phyloP scores from a whole-genome alignment of 305 asterid species.

The Plantago coronopus region DNA sequence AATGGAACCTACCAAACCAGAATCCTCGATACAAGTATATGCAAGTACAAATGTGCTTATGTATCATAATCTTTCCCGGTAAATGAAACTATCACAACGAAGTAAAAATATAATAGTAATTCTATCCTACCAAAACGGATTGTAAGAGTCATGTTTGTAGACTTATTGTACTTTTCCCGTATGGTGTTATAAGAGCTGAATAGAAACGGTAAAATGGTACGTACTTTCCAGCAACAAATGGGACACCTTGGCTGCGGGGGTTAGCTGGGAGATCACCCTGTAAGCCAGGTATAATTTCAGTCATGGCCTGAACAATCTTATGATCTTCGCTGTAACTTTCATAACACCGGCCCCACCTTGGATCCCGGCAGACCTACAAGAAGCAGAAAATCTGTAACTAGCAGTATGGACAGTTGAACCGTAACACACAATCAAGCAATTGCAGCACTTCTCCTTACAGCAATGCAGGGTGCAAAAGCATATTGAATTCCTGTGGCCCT shows the following conservation, averaged over 20 bases:
- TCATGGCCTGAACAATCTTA: conserved; percentile 38
- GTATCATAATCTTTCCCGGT: no score
- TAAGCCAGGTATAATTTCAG: conserved; percentile 43
- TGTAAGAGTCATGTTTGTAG: background rate
- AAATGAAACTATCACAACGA: no score
- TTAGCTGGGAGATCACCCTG: conserved; percentile 44
- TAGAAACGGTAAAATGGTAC: background rate
- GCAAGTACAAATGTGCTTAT: no score
- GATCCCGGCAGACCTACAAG: conserved; percentile 51
- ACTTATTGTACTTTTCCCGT: conserved; percentile 3
- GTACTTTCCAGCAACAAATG: conserved; percentile 47
- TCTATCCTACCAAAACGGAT: background rate
- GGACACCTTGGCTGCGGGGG: conserved; percentile 35
- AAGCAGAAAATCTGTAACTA: background rate
- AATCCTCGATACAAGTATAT: no score
- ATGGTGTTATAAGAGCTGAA: background rate
- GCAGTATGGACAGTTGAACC: background rate
- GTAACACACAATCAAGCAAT: background rate
- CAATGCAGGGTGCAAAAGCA: conserved; percentile 40
- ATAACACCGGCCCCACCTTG: conserved; percentile 56
- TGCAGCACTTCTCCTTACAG: conserved; percentile 20
- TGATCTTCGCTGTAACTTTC: conserved; percentile 52
- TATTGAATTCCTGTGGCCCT: conserved; percentile 44
- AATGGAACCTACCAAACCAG: no score
- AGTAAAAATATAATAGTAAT: no score